phyloP scores from a whole-genome alignment of 2,329 filamentous ascomycete species.

The Colletotrichum cordylinicola region DNA sequence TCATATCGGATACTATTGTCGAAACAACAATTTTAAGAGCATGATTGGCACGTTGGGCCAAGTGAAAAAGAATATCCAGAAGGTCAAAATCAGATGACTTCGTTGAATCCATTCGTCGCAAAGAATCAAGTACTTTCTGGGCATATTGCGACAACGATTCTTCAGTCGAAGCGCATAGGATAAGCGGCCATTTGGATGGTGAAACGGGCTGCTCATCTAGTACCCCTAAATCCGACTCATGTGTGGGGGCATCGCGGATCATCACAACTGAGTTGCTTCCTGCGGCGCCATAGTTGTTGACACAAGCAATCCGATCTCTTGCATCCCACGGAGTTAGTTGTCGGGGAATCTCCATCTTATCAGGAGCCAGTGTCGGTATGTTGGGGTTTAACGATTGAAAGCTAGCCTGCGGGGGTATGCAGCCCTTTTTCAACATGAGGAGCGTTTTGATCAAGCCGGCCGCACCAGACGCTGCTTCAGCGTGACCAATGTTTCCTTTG shows the following conservation, averaged over 20 bases:
- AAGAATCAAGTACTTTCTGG: neutral
- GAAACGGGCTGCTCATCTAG: neutral
- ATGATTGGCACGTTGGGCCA: neutral
- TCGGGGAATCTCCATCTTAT: neutral
- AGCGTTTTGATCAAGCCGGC: constrained; percentile 30
- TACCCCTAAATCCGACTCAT: too few relatives aligned
- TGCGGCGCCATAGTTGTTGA: constrained; percentile 42
- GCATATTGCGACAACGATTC: neutral
- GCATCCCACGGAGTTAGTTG: neutral
- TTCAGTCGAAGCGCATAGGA: neutral
- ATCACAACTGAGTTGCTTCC: constrained; percentile 30
- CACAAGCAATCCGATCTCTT: constrained; percentile 25
- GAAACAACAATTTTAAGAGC: neutral
- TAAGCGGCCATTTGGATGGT: neutral
- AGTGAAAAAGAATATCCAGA: neutral
- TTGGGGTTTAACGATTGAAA: constrained; percentile 32
- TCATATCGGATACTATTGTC: neutral
- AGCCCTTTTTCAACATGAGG: constrained; percentile 27
- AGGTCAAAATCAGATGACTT: neutral
- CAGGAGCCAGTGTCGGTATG: neutral
- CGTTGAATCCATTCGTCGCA: neutral
- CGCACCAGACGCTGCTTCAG: constrained; percentile 25
- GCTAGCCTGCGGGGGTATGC: constrained; percentile 27
- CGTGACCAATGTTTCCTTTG: constrained; percentile 48
- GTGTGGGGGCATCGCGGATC: constrained; percentile 30